Conservation (phyloP, 371 early-diverging fungal species). For the Dinochytrium kinnereticum region DNA sequence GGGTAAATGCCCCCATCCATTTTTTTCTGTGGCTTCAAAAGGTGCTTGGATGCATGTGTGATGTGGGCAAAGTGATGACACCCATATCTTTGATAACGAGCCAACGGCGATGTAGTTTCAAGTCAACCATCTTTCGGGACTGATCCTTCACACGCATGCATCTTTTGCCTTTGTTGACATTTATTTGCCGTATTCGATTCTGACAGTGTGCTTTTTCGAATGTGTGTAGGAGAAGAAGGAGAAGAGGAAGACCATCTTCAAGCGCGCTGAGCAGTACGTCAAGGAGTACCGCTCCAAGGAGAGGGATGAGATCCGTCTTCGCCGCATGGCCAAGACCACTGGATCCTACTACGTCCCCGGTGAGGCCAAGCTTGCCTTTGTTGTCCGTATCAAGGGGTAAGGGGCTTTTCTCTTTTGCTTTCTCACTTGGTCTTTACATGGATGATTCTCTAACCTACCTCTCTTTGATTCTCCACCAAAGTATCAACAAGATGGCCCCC, state of each 20-base stretch:
- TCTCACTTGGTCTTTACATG: background rate
- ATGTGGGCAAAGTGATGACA: conserved; percentile 58
- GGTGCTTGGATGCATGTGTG: background rate
- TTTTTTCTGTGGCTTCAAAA: conserved; percentile 5
- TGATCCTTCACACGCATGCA: too few species aligned
- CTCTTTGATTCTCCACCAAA: conserved; percentile 10
- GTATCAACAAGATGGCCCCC: conserved; percentile 98
- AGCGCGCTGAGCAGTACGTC: conserved; percentile 96
- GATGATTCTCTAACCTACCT: background rate
- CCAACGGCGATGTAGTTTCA: conserved; percentile 66
- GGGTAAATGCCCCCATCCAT: too few species aligned
- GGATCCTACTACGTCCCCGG: conserved; percentile 96
- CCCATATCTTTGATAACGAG: conserved; percentile 56
- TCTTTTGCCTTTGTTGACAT: too few species aligned
- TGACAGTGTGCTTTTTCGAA: background rate
- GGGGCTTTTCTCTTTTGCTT: background rate
- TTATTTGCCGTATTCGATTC: background rate
- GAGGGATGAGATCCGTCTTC: conserved; percentile 85
- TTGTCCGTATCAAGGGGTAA: conserved; percentile 78
- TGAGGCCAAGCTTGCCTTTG: conserved; percentile 97
- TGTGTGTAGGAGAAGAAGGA: conserved; percentile 74
- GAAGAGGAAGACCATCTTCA: conserved; percentile 94
- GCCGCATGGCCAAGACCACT: conserved; percentile 89
- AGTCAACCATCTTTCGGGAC: conserved; percentile 88
- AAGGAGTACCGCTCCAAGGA: conserved; percentile 93